A percentile compares a stretch with the other conserved stretches of the same genome.
Evolutionary conservation across 2,329 filamentous ascomycete species (phyloP).

Genomic region (Alternaria triticimaculans): DNA sequence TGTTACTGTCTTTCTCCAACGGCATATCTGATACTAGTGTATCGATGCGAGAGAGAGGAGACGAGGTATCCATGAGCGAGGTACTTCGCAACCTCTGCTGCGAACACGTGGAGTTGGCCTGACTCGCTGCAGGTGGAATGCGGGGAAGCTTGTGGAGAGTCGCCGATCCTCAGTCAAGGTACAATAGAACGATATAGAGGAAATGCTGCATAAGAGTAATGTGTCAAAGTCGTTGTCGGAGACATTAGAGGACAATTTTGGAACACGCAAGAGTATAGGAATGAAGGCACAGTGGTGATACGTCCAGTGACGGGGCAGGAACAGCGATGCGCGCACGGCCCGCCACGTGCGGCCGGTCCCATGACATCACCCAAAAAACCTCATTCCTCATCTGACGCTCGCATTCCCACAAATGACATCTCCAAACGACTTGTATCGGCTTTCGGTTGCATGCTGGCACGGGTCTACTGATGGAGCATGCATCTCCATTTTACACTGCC

Average conservation of each 20-base stretch:
- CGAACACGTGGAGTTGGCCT: conserved; percentile 22
- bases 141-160: conserved; percentile 12
- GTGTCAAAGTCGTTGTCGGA: not conserved
- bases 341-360: conserved; percentile 5
- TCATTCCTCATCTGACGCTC: not conserved
- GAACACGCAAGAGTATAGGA: not conserved
- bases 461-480: not conserved
- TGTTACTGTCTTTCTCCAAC: conserved; percentile 1
- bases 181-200: not conserved
- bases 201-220: not conserved
- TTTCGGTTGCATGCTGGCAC: not conserved
- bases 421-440: not conserved
- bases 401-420: conserved; percentile 1
- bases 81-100: conserved; percentile 8
- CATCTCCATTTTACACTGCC: not conserved
- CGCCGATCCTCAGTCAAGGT: not conserved
- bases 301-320: not conserved
- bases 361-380: conserved; percentile 9
- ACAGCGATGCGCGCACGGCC: conserved; percentile 1
- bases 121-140: conserved; percentile 11
- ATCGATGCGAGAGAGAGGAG: not conserved
- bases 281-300: not conserved
- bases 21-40: conserved; percentile 2
- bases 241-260: not conserved
- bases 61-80: not conserved